Conservation (phyloP, 371 early-diverging fungal genomes). For the Mortierella sp. region DNA sequence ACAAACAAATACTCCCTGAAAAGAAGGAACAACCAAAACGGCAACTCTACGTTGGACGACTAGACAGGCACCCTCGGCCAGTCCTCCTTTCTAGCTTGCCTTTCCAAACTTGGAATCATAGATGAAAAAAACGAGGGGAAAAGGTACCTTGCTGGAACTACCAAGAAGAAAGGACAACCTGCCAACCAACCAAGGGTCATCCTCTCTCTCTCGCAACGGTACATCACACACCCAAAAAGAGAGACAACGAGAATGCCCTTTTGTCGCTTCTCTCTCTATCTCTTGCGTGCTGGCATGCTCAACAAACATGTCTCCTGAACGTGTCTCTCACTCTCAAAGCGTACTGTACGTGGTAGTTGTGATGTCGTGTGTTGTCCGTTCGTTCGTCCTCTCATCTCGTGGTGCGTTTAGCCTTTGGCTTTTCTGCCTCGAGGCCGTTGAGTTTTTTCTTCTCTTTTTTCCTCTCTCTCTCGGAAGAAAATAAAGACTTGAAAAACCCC, state of each 20-base stretch:
- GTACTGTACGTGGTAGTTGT: neutral
- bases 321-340: neutral
- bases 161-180: neutral
- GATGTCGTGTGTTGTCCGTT: conserved; percentile 7
- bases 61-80: neutral
- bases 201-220: too few species aligned
- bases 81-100: neutral
- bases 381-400: neutral
- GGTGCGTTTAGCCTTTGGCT: neutral
- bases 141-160: neutral
- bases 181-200: neutral
- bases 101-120: neutral
- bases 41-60: conserved; percentile 7
- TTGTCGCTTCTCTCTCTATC: neutral
- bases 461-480: neutral
- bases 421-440: neutral
- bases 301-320: neutral
- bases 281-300: too few species aligned
- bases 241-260: conserved; percentile 2
- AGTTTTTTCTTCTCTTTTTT: neutral
- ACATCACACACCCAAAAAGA: too few species aligned
- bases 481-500: neutral
- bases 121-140: neutral
- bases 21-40: conserved; percentile 11
- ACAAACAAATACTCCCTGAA: neutral